Percentiles rank a stretch among this genome's conserved stretches.
phyloP scores from a whole-genome alignment of 148 eudicot species.

The Chenopodium quinoa region DNA sequence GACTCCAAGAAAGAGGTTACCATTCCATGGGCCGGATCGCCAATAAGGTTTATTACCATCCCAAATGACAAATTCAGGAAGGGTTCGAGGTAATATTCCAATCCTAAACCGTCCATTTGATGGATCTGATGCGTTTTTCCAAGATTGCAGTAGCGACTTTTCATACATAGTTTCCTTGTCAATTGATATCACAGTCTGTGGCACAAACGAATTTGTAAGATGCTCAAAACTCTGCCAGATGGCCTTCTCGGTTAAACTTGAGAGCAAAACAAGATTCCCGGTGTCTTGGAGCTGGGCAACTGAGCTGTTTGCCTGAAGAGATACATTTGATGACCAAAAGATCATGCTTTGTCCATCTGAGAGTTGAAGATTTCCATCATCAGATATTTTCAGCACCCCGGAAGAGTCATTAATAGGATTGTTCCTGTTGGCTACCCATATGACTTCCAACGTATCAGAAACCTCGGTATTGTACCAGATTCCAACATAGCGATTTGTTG shows the following conservation, averaged over 20 bases:
- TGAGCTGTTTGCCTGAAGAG: slow-evolving; percentile 9
- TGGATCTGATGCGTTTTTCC: slow-evolving; percentile 30
- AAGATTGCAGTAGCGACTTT: slow-evolving; percentile 8
- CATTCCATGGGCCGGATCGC: slow-evolving; percentile 7
- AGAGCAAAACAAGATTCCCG: slow-evolving; percentile 44
- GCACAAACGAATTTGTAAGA: slow-evolving; percentile 53
- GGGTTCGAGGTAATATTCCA: background rate
- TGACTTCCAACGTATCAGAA: slow-evolving; percentile 6
- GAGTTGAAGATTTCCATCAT: slow-evolving; percentile 34
- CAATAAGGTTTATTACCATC: background rate
- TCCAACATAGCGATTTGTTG: slow-evolving; percentile 26
- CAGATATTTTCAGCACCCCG: slow-evolving; percentile 19
- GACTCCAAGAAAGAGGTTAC: background rate
- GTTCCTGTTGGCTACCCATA: background rate
- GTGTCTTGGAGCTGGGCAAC: slow-evolving; percentile 44
- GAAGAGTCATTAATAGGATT: slow-evolving; percentile 27
- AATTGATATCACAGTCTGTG: slow-evolving; percentile 13
- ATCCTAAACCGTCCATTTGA: slow-evolving; percentile 20
- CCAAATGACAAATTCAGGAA: background rate
- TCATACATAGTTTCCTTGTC: background rate
- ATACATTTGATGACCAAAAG: slow-evolving; percentile 44
- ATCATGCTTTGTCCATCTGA: slow-evolving; percentile 23
- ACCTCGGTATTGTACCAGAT: slow-evolving; percentile 28
- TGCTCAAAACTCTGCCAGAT: slow-evolving; percentile 73
- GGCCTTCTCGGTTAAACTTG: slow-evolving; percentile 8